These are phyloP conservation scores for Paramecium sexaurelia DNA, from an alignment of 73 alveolate genomes.

Conservation along the genomic window DNA sequence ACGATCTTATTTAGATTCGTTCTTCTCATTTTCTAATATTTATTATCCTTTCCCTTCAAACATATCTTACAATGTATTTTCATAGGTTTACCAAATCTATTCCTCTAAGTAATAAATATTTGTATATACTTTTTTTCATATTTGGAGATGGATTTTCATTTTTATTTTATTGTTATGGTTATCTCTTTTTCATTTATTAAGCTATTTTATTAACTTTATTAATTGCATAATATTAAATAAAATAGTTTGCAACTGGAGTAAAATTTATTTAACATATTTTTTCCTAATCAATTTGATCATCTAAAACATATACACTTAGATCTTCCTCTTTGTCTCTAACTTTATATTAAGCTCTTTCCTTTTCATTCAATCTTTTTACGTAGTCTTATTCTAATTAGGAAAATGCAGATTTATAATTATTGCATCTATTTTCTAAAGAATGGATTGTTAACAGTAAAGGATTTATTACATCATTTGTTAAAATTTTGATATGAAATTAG, in stretches of 20 bases:
- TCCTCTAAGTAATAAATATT: neutral
- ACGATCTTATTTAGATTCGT: neutral
- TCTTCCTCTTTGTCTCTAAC: slow-evolving; percentile 16
- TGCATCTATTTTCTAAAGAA: slow-evolving; percentile 32
- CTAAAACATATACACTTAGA: neutral
- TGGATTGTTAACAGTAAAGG: neutral
- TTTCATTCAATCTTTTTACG: slow-evolving; percentile 17
- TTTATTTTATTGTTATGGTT: neutral
- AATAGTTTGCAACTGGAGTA: neutral
- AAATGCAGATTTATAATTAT: neutral
- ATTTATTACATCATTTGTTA: neutral
- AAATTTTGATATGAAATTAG: neutral
- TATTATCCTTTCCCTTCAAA: slow-evolving; percentile 16
- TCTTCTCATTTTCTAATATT: neutral
- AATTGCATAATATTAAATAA: neutral
- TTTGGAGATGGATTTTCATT: neutral
- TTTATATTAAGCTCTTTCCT: slow-evolving; percentile 20
- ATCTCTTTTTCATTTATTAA: neutral
- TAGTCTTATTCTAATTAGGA: neutral
- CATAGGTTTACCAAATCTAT: neutral
- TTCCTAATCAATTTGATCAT: neutral
- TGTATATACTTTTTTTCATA: neutral
- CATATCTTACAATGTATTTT: neutral
- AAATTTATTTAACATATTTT: slow-evolving; percentile 8
- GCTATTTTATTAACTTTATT: neutral